Conservation (phyloP, 2,329 filamentous ascomycete species). For the Botrytis deweyae region DNA sequence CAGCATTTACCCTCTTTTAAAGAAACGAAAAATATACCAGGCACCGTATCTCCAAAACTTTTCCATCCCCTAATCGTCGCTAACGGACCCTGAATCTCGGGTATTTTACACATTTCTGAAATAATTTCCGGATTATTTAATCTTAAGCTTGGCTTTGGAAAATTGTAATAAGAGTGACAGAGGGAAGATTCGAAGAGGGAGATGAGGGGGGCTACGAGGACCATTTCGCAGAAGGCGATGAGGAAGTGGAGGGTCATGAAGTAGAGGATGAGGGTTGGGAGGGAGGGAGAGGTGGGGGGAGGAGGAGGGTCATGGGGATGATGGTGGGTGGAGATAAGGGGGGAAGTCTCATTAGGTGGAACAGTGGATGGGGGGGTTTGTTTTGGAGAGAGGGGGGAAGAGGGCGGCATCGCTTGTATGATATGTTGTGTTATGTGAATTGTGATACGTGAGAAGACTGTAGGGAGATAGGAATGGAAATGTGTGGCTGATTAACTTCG, state of each 20-base stretch:
- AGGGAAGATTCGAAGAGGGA: constrained; percentile 37
- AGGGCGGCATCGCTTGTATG: not conserved
- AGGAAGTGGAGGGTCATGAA: constrained; percentile 40
- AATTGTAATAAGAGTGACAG: constrained; percentile 34
- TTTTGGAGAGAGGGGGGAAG: not conserved
- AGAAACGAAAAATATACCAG: constrained; percentile 28
- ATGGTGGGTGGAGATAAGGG: not conserved
- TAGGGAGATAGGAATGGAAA: not conserved
- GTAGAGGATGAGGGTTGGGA: constrained; percentile 28
- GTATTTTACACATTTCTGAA: constrained; percentile 35
- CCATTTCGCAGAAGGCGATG: constrained; percentile 37
- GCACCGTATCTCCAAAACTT: constrained; percentile 35
- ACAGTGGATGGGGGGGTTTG: not conserved
- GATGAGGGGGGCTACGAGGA: constrained; percentile 36
- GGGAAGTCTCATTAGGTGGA: not conserved
- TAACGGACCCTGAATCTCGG: constrained; percentile 34
- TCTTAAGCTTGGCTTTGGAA: constrained; percentile 20
- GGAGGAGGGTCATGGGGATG: not conserved
- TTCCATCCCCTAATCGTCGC: constrained; percentile 39
- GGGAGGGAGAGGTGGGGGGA: not conserved
- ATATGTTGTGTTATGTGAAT: not conserved
- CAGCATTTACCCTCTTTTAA: not conserved
- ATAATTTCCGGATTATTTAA: constrained; percentile 17
- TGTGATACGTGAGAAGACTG: not conserved
- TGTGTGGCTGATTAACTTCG: not conserved